Conservation (phyloP, 495 filamentous ascomycete species). For the Cercophora newfieldiana region DNA sequence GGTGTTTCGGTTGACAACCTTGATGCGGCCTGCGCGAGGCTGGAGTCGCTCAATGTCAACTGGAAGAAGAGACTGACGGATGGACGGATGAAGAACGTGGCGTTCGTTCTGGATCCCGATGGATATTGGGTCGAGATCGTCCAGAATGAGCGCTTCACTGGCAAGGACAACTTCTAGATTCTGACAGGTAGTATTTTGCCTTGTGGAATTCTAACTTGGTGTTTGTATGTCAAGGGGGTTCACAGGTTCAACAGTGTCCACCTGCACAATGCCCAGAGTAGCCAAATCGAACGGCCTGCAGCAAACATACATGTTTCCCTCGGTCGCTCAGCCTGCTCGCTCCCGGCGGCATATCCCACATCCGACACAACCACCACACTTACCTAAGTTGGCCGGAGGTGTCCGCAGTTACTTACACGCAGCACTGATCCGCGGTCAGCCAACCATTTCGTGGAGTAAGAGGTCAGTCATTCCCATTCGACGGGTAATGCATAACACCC, state of each 20-base stretch:
- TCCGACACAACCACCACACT: background rate
- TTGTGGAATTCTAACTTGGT: background rate
- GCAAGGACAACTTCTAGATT: slow-evolving; percentile 52
- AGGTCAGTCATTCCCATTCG: slow-evolving; percentile 12
- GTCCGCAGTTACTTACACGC: background rate
- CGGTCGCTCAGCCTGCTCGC: background rate
- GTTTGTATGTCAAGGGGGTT: background rate
- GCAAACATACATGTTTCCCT: background rate
- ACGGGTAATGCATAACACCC: slow-evolving; percentile 25
- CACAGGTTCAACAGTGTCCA: background rate
- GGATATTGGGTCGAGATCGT: slow-evolving; percentile 90
- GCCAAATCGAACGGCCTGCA: background rate
- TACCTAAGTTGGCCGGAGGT: background rate
- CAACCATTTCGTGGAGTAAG: background rate
- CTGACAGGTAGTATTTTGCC: background rate
- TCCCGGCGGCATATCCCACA: background rate
- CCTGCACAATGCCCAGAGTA: background rate
- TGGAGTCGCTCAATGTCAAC: slow-evolving; percentile 76
- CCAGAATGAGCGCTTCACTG: slow-evolving; percentile 65
- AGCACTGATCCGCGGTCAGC: background rate
- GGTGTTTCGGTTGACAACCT: slow-evolving; percentile 88
- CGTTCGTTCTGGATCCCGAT: slow-evolving; percentile 91
- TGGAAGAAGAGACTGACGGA: slow-evolving; percentile 96
- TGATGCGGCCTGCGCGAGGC: slow-evolving; percentile 77
- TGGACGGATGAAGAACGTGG: slow-evolving; percentile 91